phyloP scores from a whole-genome alignment of 1,139 yeast genomes.

The Magnusiomyces clavatus region DNA sequence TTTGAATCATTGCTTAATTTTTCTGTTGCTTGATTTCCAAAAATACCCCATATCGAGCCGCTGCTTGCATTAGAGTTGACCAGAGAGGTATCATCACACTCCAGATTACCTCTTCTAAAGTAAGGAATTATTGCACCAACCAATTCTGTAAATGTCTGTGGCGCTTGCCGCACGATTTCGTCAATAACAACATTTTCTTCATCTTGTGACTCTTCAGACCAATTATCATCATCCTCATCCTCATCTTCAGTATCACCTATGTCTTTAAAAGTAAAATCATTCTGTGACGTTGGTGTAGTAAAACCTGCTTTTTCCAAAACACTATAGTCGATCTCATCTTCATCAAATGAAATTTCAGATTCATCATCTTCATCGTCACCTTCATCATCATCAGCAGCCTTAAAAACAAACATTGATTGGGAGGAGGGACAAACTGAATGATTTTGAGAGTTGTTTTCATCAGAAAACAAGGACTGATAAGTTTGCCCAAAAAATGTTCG shows the following conservation, averaged over 20 bases:
- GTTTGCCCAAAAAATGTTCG: constrained; percentile 47
- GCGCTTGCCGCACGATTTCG: background rate
- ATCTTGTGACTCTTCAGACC: constrained; percentile 10
- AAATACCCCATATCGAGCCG: too few relatives aligned
- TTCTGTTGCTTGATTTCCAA: background rate
- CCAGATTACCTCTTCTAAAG: too few relatives aligned
- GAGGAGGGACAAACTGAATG: constrained; percentile 3
- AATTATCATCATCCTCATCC: constrained; percentile 21
- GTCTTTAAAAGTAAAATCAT: too few relatives aligned
- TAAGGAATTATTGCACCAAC: too few relatives aligned
- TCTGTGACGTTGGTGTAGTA: too few relatives aligned
- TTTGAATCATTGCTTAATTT: background rate
- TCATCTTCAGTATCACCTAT: constrained; percentile 4
- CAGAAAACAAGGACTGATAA: constrained; percentile 36
- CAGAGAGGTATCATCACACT: too few relatives aligned
- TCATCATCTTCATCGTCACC: constrained; percentile 21
- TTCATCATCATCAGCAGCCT: constrained; percentile 25
- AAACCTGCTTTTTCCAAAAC: background rate
- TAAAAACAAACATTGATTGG: constrained; percentile 11
- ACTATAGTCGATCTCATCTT: constrained; percentile 12
- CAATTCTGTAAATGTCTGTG: too few relatives aligned
- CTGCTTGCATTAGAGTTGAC: too few relatives aligned
- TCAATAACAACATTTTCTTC: background rate
- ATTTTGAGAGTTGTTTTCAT: constrained; percentile 43
- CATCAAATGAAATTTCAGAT: constrained; percentile 18